Evolutionary conservation across 805 yeast genomes (phyloP).

Genomic region (Scheffersomyces spartinae): DNA sequence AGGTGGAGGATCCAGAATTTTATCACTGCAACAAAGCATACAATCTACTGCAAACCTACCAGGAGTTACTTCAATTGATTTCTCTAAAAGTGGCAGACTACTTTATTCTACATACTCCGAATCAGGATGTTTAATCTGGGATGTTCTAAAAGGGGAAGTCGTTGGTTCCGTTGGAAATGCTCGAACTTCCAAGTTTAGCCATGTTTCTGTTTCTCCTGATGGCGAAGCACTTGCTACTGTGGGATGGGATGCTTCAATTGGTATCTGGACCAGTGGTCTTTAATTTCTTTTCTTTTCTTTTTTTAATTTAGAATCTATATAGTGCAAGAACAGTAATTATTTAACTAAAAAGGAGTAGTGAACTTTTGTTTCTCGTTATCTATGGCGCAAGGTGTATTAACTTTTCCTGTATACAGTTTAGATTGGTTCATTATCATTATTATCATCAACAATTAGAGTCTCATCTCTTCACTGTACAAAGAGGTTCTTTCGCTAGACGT

Average conservation of each 20-base stretch:
- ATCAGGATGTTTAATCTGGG: slow-evolving; percentile 70
- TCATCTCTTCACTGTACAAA: too few species aligned
- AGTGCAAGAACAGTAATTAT: too few species aligned
- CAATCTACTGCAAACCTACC: slow-evolving; percentile 29
- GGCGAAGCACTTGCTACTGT: slow-evolving; percentile 71
- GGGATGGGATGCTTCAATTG: slow-evolving; percentile 69
- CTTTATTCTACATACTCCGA: slow-evolving; percentile 70
- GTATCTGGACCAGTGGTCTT: slow-evolving; percentile 60
- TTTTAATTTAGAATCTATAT: too few species aligned
- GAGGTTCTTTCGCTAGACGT: too few species aligned
- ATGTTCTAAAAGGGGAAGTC: slow-evolving; percentile 49
- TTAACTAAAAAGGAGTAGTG: too few species aligned
- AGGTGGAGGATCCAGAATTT: not conserved
- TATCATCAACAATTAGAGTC: too few species aligned
- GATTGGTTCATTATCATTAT: too few species aligned
- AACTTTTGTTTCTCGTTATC: too few species aligned
- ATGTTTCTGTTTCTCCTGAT: slow-evolving; percentile 58
- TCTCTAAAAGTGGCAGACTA: slow-evolving; percentile 63
- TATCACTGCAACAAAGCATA: not conserved
- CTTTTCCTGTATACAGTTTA: too few species aligned
- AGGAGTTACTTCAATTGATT: slow-evolving; percentile 65
- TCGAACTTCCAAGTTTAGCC: too few species aligned
- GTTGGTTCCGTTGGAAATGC: slow-evolving; percentile 53
- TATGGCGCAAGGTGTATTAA: too few species aligned
- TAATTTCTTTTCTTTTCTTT: too few species aligned